Percentiles rank a stretch among this genome's conserved stretches.
These are phyloP conservation scores for Lasiodiplodia gonubiensis DNA, from an alignment of 2,329 filamentous ascomycete species.

Conservation along the genomic window DNA sequence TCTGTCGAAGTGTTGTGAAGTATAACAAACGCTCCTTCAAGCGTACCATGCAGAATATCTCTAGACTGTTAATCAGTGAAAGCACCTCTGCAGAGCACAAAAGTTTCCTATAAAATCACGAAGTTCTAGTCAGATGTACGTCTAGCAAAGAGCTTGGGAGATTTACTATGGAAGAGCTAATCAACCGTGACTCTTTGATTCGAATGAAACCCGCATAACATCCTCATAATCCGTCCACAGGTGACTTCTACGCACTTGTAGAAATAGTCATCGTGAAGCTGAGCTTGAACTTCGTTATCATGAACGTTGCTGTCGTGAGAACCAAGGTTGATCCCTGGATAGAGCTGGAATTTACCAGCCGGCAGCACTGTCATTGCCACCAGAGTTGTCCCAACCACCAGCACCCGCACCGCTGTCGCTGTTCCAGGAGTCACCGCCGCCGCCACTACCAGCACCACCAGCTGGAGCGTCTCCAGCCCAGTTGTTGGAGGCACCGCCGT, in stretches of 20 bases:
- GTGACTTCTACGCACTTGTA: neutral
- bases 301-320: neutral
- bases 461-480: neutral
- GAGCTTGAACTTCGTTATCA: neutral
- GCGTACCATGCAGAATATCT: too few relatives aligned
- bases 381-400: neutral
- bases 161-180: constrained; percentile 2
- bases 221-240: neutral
- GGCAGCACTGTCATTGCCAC: neutral
- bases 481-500: neutral
- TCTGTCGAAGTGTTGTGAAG: too few relatives aligned
- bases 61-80: too few relatives aligned
- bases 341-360: neutral
- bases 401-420: neutral
- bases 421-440: neutral
- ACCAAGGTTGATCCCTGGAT: neutral
- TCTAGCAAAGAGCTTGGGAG: neutral
- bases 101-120: too few relatives aligned
- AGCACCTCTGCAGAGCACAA: too few relatives aligned
- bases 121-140: too few relatives aligned
- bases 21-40: too few relatives aligned
- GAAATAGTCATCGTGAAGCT: neutral
- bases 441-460: neutral
- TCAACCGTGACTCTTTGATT: neutral
- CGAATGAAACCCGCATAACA: neutral